A percentile compares a stretch with the other conserved stretches of the same genome.
Conservation (phyloP, 176 grass and related monocot species). For the Calamus simplicifolius region DNA sequence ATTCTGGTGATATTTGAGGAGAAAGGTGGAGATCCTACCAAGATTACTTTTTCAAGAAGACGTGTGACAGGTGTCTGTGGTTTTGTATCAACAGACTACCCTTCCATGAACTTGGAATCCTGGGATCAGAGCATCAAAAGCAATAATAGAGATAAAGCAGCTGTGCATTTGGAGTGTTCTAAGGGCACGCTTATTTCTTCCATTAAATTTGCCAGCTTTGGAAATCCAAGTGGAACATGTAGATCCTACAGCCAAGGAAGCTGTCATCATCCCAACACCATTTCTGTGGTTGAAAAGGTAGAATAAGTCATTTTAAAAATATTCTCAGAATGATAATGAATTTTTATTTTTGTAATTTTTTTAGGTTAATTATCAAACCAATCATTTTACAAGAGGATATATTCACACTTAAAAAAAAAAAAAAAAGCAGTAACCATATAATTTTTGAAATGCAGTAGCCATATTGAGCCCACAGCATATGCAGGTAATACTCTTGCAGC, state of each 20-base stretch:
- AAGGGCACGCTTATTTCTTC: slow-evolving; percentile 52
- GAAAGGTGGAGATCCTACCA: slow-evolving; percentile 71
- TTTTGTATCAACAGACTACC: slow-evolving; percentile 63
- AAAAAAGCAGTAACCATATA: no score
- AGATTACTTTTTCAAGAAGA: slow-evolving; percentile 74
- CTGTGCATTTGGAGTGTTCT: slow-evolving; percentile 55
- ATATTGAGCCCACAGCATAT: no score
- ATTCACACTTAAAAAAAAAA: no score
- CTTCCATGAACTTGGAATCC: slow-evolving; percentile 42
- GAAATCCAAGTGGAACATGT: slow-evolving; percentile 73
- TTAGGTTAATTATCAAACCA: no score
- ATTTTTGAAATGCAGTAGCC: no score
- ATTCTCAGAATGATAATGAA: no score
- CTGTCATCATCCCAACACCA: slow-evolving; percentile 53
- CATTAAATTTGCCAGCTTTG: slow-evolving; percentile 73
- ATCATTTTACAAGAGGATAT: no score
- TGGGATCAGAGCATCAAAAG: slow-evolving; percentile 27
- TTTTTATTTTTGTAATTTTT: no score
- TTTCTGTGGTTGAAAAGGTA: slow-evolving; percentile 78
- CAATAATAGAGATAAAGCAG: slow-evolving; percentile 5
- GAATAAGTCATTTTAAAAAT: not conserved
- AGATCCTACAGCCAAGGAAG: slow-evolving; percentile 53
- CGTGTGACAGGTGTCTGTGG: slow-evolving; percentile 37
- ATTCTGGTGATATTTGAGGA: slow-evolving; percentile 88
- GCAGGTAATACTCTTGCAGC: no score